Evolutionary conservation across 1,139 yeast species (phyloP).

Genomic region (Candida pseudocylindracea): DNA sequence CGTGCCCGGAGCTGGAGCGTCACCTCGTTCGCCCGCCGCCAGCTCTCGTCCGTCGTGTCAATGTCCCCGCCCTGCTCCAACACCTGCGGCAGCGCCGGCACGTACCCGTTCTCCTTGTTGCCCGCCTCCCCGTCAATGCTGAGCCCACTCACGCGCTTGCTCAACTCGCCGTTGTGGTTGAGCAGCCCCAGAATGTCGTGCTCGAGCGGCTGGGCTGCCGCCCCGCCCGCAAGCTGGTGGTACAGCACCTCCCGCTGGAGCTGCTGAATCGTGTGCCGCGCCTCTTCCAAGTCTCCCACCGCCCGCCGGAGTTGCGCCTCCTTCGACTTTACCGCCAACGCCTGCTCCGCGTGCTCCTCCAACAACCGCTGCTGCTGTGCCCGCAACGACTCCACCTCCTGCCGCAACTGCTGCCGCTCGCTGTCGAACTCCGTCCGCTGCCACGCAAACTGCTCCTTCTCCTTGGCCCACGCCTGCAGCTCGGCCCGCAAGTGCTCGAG

Average conservation of each 20-base stretch:
- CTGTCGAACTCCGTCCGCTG: not conserved
- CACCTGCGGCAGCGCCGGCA: not conserved
- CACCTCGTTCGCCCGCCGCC: constrained; percentile 82
- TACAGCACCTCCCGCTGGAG: constrained; percentile 16
- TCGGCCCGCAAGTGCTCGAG: constrained; percentile 11
- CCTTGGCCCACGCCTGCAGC: constrained; percentile 6
- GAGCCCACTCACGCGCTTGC: constrained; percentile 19
- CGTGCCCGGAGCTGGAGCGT: constrained; percentile 70
- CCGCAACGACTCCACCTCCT: constrained; percentile 6
- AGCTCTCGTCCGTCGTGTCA: constrained; percentile 37
- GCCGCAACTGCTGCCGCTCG: constrained; percentile 7
- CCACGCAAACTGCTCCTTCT: constrained; percentile 24
- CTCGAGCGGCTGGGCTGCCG: no score
- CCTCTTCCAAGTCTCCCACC: constrained; percentile 34
- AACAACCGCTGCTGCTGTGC: constrained; percentile 13
- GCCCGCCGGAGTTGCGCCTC: constrained; percentile 43
- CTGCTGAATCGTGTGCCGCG: constrained; percentile 22
- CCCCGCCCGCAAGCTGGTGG: constrained; percentile 14
- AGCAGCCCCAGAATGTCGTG: no score
- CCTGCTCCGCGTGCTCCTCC: constrained; percentile 27
- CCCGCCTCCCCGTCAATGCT: constrained; percentile 11
- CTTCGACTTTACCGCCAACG: constrained; percentile 33
- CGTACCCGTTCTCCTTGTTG: constrained; percentile 8
- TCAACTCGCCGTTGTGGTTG: constrained; percentile 13
- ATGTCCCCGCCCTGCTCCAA: not conserved